Evolutionary conservation across 2,329 filamentous ascomycete genomes (phyloP), one percentile per base, ranked within the genome.

Genomic region (Drechslerella stenobrocha): DNA sequence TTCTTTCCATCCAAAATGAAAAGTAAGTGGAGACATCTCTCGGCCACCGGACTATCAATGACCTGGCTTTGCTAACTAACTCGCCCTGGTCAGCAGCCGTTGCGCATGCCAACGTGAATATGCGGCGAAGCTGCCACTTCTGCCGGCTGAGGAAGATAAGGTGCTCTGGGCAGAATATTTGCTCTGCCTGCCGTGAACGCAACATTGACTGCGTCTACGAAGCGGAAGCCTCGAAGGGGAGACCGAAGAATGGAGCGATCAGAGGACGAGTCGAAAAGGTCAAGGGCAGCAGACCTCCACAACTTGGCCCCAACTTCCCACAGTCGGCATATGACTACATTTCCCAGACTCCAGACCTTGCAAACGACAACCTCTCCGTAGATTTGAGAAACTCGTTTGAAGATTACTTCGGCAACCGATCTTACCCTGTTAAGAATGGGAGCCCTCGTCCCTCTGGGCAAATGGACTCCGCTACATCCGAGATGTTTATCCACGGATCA

Each of bases 41-140:
- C 32, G 35, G 26, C 28, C 15, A 11, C 22, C 22, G 15, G 2
- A 42, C 37, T 42, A 42, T 20, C 37, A 18, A 42, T 13, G 37
- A 18, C 22, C 15, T 9, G 22, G 37, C 15, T 20, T 51, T 24
- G 37, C 52, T 58, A 53, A 66, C 53, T 35, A 47, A 22, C 13
- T 34, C 32, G 5, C 6, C 20, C 15, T 9, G 5, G 34, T 47
- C 18, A 20, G 42, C 22, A 66, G 61, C 61, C 20, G 63, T 63
- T 53, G 52, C 64, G 51, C 51, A 52, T 32, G 45, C 57, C 32
- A 63, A 57, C 45, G 57, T 69, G 46, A 61, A 69, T 50, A 69
- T 70, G 59, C 56, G 70, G 50, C 61, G 70, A 53, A 70, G 70
- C 55, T 70, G 70, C 59, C 65, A 70, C 50, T 70, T 70, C 65